Base-by-base conservation (phyloP, 2,329 filamentous ascomycete genomes). In the Fusarium decemcellulare region DNA sequence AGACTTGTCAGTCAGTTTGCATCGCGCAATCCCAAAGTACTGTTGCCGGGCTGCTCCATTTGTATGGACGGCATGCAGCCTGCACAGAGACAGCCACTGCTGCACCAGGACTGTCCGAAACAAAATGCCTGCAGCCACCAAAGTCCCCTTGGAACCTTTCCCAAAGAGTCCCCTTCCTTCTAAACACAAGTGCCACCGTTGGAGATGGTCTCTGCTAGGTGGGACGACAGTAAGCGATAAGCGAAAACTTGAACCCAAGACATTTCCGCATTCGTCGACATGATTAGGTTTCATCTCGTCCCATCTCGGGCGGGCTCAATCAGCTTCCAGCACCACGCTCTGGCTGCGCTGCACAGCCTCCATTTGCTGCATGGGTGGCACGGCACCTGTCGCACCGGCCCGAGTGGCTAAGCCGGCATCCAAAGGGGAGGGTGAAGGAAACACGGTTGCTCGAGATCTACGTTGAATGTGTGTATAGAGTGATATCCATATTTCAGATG, bases 341-440 rank as follows among this genome's bases (percentile, higher is more conserved):
- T 23, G 23, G 23, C 23, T 23, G 12, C 44, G 32, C 47, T 42
- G 65, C 55, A 61, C 65, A 65, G 65, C 65, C 65, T 34, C 64
- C 64, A 32, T 12, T 23, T 23, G 23, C 23, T 56, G n/a, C 64
- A 64, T 52, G 64, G 60, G 53, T 68, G 16, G 46, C 51, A 56
- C 64, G 55, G 46, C 47, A 51, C 27, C 47, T 16, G 55, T 55
- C 54, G 65, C 65, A 61, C 46, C 65, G 65, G 65, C 34, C 65
- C 65, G 64, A 56, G 54, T 68, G 64, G 65, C 47, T 44, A 60
- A 65, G 53, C 63, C 50, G 64, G 43, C 60, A 56, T 36, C 42
- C 50, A 59, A 59, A 43, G 14, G 8, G 14, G 15, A n/a, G 14
- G 37, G 37, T 40, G 37, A 40, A 40, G 8, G 37, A 40, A 40